phyloP scores from a whole-genome alignment of 345 rosid species.

The Moringa oleifera region DNA sequence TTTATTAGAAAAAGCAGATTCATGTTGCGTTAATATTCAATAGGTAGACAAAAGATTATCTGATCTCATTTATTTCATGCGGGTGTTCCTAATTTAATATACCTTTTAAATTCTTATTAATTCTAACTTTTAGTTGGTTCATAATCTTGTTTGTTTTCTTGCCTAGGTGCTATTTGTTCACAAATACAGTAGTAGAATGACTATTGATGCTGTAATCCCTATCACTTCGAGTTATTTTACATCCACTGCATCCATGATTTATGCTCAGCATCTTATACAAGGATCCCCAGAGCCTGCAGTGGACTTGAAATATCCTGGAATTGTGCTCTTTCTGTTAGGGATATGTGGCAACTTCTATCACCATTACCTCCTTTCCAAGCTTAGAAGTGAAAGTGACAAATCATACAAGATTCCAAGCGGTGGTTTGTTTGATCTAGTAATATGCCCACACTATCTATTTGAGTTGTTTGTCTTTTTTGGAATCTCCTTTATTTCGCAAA shows the following conservation, averaged over 20 bases:
- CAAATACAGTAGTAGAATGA: conserved; percentile 49
- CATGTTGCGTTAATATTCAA: too few relatives aligned
- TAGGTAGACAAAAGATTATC: too few relatives aligned
- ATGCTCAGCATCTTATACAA: conserved; percentile 34
- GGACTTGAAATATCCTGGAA: conserved; percentile 40
- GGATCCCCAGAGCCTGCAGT: conserved; percentile 34
- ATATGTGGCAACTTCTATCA: conserved; percentile 71
- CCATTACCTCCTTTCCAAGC: conserved; percentile 58
- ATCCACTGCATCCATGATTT: conserved; percentile 34
- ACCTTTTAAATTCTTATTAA: too few relatives aligned
- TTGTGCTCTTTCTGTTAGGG: conserved; percentile 46
- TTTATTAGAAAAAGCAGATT: too few relatives aligned
- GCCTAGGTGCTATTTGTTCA: conserved; percentile 55
- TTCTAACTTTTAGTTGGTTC: too few relatives aligned
- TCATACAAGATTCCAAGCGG: conserved; percentile 64
- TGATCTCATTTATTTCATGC: too few relatives aligned
- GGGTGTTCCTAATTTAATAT: too few relatives aligned
- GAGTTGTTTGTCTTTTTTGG: conserved; percentile 62
- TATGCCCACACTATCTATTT: conserved; percentile 78
- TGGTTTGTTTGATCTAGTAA: conserved; percentile 49
- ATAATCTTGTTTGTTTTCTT: too few relatives aligned
- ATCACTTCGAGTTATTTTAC: conserved; percentile 37
- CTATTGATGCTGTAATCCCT: conserved; percentile 22
- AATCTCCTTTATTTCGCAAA: conserved; percentile 54
- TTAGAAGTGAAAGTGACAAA: conserved; percentile 37